Conservation (phyloP, 129 eudicot genomes). For the Lactuca sativa region DNA sequence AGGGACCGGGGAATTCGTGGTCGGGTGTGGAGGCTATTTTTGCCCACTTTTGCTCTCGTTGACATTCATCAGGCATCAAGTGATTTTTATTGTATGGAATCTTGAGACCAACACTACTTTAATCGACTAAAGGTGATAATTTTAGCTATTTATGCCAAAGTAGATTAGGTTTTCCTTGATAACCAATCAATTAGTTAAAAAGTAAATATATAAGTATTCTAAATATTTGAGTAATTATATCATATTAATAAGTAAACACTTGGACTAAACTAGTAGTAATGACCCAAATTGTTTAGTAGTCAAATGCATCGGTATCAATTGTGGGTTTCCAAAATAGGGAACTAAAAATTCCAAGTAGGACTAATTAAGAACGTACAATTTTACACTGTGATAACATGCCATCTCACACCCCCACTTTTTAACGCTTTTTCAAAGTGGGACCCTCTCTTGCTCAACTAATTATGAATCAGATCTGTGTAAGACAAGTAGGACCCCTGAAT, state of each 20-base stretch:
- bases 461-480: constrained; percentile 20
- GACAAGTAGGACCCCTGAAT: constrained; percentile 43
- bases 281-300: background rate
- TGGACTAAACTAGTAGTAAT: constrained; percentile 1
- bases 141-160: too few species aligned
- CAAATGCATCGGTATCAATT: constrained; percentile 29
- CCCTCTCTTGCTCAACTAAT: background rate
- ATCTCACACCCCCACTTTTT: constrained; percentile 15
- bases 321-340: constrained; percentile 32
- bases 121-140: background rate
- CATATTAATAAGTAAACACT: background rate
- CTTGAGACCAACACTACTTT: background rate
- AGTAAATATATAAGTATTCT: too few species aligned
- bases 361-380: constrained; percentile 16
- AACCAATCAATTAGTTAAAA: background rate
- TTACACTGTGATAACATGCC: constrained; percentile 19
- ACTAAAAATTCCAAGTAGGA: constrained; percentile 19
- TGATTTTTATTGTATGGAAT: too few species aligned
- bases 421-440: constrained; percentile 15
- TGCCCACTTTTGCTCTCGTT: too few species aligned
- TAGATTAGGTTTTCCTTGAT: background rate
- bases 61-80: too few species aligned
- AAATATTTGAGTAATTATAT: background rate
- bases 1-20: too few species aligned
- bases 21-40: too few species aligned